Evolutionary conservation across 1,284 basidiomycete genomes (phyloP).

Genomic region (Pterulicium gracile): DNA sequence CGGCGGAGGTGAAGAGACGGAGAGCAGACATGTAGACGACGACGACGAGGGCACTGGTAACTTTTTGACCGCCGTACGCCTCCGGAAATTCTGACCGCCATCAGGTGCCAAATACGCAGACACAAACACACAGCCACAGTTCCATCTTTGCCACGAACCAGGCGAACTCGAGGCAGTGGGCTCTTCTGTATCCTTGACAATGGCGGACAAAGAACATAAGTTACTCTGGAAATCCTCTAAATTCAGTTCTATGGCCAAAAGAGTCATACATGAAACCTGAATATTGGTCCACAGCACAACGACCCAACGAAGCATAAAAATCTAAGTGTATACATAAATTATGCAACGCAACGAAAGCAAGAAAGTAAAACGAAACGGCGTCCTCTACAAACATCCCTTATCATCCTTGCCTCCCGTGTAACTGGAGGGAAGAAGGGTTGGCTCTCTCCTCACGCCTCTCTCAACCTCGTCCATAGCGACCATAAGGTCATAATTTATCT

Average conservation of each 20-base stretch:
- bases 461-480: constrained; percentile 87
- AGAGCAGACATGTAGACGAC: constrained; percentile 55
- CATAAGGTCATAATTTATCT: constrained; percentile 93
- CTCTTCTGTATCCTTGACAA: too few species aligned
- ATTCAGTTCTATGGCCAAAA: too few species aligned
- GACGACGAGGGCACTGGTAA: background rate
- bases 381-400: constrained; percentile 26
- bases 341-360: too few species aligned
- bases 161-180: too few species aligned
- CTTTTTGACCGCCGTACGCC: background rate
- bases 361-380: too few species aligned
- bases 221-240: too few species aligned
- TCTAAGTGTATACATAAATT: too few species aligned
- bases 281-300: too few species aligned
- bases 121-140: background rate
- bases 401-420: constrained; percentile 41
- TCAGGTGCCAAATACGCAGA: background rate
- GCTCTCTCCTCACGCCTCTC: constrained; percentile 53
- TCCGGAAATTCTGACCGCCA: background rate
- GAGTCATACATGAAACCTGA: too few species aligned
- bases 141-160: too few species aligned
- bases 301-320: too few species aligned
- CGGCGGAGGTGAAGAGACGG: constrained; percentile 54
- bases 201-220: too few species aligned
- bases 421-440: constrained; percentile 49